Evolutionary conservation across 306 rosid species (phyloP).

Genomic region (Quercus glauca): DNA sequence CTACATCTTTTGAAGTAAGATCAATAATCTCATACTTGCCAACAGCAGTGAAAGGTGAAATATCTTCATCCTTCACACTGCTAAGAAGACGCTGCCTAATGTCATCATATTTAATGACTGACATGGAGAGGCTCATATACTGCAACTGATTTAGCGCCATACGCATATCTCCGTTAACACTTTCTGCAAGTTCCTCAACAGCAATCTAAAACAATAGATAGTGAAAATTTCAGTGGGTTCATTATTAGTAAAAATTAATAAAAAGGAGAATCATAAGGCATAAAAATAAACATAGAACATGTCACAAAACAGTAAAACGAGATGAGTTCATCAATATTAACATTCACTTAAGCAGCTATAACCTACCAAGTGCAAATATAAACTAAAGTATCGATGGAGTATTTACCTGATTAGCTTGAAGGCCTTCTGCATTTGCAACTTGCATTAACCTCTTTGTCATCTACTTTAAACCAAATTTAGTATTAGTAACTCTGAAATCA

Average conservation of each 20-base stretch:
- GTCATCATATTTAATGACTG: constrained; percentile 78
- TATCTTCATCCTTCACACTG: constrained; percentile 91
- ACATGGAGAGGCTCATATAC: constrained; percentile 91
- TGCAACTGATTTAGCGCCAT: constrained; percentile 95
- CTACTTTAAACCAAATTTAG: constrained; percentile 41
- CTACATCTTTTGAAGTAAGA: not conserved
- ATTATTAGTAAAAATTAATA: not conserved
- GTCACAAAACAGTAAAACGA: not conserved
- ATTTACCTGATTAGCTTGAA: constrained; percentile 81
- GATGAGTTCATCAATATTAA: not conserved
- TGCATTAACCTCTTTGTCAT: constrained; percentile 88
- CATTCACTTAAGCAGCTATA: constrained; percentile 12
- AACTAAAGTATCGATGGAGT: constrained; percentile 6
- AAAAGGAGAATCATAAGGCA: not conserved
- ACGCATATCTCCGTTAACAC: constrained; percentile 92
- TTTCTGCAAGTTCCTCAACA: constrained; percentile 90
- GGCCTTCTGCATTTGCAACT: constrained; percentile 78
- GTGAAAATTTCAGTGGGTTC: constrained; percentile 7
- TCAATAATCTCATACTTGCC: constrained; percentile 61
- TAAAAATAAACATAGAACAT: not conserved
- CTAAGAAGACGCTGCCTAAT: constrained; percentile 68
- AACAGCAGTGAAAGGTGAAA: constrained; percentile 95
- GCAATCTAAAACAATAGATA: constrained; percentile 59
- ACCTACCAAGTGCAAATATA: constrained; percentile 12
- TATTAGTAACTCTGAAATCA: constrained; percentile 1